These are phyloP conservation scores for Penicillium manginii DNA, from an alignment of 495 filamentous ascomycete species.

Conservation along the genomic window DNA sequence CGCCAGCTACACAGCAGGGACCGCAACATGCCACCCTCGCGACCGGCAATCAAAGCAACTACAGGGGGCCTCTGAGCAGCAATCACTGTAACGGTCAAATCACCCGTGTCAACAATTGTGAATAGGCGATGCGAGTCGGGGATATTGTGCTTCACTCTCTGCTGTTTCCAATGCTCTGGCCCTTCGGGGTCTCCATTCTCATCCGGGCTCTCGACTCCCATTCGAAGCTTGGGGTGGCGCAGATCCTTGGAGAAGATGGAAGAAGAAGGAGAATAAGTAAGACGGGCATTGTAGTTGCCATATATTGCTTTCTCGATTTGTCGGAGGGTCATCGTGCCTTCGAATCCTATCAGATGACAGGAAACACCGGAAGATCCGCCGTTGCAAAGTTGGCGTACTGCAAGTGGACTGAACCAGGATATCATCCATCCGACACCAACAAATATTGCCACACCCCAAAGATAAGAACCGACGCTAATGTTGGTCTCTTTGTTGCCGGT, in stretches of 20 bases:
- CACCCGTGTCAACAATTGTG: conserved; percentile 19
- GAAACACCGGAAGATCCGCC: conserved; percentile 13
- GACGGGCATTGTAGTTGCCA: conserved; percentile 18
- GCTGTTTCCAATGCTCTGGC: conserved; percentile 6
- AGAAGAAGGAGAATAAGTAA: conserved; percentile 14
- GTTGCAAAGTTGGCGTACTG: conserved; percentile 21
- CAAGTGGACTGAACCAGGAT: conserved; percentile 21
- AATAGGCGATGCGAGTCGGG: conserved; percentile 17
- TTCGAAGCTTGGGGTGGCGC: conserved; percentile 9
- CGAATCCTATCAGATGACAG: conserved; percentile 17
- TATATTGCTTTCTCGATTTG: conserved; percentile 17
- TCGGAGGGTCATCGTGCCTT: conserved; percentile 17
- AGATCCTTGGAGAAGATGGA: conserved; percentile 15
- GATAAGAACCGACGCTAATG: conserved; percentile 1
- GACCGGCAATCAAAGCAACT: conserved; percentile 37
- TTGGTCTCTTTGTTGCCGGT: neutral
- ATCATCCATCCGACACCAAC: conserved; percentile 17
- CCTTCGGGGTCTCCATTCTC: conserved; percentile 1
- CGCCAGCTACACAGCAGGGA: conserved; percentile 38
- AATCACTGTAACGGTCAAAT: conserved; percentile 28
- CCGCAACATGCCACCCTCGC: conserved; percentile 46
- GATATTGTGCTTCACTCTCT: conserved; percentile 7
- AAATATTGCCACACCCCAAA: conserved; percentile 9
- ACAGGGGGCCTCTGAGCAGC: conserved; percentile 39
- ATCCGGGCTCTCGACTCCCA: conserved; percentile 13